Evolutionary conservation across 768 basidiomycete species (phyloP).

Genomic region (Russula earlei): DNA sequence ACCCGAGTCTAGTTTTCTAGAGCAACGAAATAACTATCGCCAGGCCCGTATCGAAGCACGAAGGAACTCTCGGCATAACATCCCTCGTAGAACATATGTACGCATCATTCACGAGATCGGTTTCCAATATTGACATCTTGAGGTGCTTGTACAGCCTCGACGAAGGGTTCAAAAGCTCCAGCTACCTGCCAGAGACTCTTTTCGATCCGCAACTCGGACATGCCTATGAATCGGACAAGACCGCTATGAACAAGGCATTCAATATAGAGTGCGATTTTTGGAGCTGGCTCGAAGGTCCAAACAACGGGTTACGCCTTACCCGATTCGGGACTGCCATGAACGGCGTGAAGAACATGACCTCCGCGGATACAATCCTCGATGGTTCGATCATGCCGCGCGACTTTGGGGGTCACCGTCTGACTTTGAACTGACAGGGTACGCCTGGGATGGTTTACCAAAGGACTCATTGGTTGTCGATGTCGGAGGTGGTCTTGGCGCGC

Average conservation of each 20-base stretch:
- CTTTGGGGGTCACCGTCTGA: background rate
- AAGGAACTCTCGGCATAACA: slow-evolving; percentile 8
- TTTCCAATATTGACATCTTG: background rate
- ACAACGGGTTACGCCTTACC: background rate
- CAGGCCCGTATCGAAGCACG: slow-evolving; percentile 4
- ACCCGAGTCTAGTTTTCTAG: slow-evolving; percentile 13
- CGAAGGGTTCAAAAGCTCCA: slow-evolving; percentile 18
- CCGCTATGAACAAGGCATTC: slow-evolving; percentile 6
- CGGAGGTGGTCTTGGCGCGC: slow-evolving; percentile 26
- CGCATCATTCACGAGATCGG: background rate
- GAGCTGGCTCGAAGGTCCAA: slow-evolving; percentile 1
- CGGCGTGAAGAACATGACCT: slow-evolving; percentile 3
- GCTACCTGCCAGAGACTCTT: slow-evolving; percentile 22
- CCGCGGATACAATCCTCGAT: background rate
- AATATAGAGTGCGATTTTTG: background rate
- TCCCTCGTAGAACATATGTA: slow-evolving; percentile 5
- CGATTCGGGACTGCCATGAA: slow-evolving; percentile 9
- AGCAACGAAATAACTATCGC: background rate
- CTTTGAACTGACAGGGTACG: slow-evolving; percentile 22
- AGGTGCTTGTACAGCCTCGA: background rate
- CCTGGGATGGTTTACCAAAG: slow-evolving; percentile 21
- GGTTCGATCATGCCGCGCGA: background rate
- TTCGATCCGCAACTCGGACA: slow-evolving; percentile 11
- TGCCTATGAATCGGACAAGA: background rate
- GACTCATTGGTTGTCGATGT: slow-evolving; percentile 28